These are phyloP conservation scores for Termitomyces bulborhizus DNA, from an alignment of 768 basidiomycete genomes.

Conservation along the genomic window DNA sequence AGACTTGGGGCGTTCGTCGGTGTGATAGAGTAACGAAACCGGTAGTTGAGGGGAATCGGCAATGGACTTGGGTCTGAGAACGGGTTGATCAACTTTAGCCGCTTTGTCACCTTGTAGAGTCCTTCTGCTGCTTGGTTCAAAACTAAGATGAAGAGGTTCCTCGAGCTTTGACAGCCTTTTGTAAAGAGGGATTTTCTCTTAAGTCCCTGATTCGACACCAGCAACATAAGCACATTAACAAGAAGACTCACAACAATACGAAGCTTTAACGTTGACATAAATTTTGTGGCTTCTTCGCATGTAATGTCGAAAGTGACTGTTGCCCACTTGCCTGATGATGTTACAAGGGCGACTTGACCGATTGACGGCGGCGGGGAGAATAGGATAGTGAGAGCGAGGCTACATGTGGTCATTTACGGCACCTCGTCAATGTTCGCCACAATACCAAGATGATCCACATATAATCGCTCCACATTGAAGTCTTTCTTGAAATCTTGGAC, in stretches of 20 bases:
- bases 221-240: neutral
- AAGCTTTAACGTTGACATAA: constrained; percentile 33
- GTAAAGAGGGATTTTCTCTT: constrained; percentile 9
- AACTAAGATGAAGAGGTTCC: constrained; percentile 16
- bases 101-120: too few relatives aligned
- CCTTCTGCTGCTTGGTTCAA: constrained; percentile 5
- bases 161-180: constrained; percentile 21
- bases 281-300: constrained; percentile 24
- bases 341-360: constrained; percentile 21
- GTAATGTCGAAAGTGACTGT: constrained; percentile 34
- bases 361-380: constrained; percentile 34
- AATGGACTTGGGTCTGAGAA: too few relatives aligned
- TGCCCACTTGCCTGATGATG: constrained; percentile 11
- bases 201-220: neutral
- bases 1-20: too few relatives aligned
- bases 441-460: constrained; percentile 45
- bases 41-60: too few relatives aligned
- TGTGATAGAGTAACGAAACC: too few relatives aligned
- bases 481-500: constrained; percentile 23
- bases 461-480: constrained; percentile 38
- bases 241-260: constrained; percentile 39
- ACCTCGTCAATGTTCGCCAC: constrained; percentile 45
- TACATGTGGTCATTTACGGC: neutral
- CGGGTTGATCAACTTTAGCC: too few relatives aligned
- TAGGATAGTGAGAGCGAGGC: constrained; percentile 13